Conservation (phyloP, 2,329 filamentous ascomycete genomes). For the Volutella citrinella region DNA sequence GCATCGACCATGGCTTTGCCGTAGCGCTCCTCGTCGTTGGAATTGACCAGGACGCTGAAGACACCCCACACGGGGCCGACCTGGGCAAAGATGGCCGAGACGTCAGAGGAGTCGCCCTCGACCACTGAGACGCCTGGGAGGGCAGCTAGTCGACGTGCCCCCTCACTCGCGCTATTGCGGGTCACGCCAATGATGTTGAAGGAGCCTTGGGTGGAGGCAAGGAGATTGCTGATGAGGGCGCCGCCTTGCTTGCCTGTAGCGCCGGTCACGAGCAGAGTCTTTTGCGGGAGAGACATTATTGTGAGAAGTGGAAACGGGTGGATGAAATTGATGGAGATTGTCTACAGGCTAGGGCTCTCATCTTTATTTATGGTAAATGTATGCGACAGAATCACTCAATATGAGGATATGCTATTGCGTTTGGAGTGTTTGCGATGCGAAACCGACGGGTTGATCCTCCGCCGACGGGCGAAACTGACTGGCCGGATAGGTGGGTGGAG, state of each 20-base stretch:
- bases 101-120: conserved; percentile 6
- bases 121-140: conserved; percentile 7
- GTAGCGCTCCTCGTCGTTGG: conserved; percentile 33
- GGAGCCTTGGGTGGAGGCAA: conserved; percentile 1
- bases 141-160: conserved; percentile 6
- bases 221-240: conserved; percentile 7
- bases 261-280: conserved; percentile 9
- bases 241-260: conserved; percentile 14
- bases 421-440: too few relatives aligned
- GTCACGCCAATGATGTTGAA: conserved; percentile 11
- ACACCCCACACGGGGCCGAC: conserved; percentile 6
- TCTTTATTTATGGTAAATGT: too few relatives aligned
- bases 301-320: too few relatives aligned
- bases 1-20: conserved; percentile 53
- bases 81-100: conserved; percentile 8
- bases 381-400: too few relatives aligned
- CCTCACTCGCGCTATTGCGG: conserved; percentile 4
- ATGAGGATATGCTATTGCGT: too few relatives aligned
- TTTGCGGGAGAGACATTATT: too few relatives aligned
- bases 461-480: too few relatives aligned
- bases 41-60: conserved; percentile 12
- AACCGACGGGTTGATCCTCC: too few relatives aligned
- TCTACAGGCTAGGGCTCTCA: too few relatives aligned
- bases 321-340: too few relatives aligned
- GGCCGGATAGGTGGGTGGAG: too few relatives aligned